A percentile compares a stretch with the other conserved stretches of the same genome.
These are phyloP conservation scores for Adansonia grandidieri DNA, from an alignment of 441 rosid species.

Conservation along the genomic window DNA sequence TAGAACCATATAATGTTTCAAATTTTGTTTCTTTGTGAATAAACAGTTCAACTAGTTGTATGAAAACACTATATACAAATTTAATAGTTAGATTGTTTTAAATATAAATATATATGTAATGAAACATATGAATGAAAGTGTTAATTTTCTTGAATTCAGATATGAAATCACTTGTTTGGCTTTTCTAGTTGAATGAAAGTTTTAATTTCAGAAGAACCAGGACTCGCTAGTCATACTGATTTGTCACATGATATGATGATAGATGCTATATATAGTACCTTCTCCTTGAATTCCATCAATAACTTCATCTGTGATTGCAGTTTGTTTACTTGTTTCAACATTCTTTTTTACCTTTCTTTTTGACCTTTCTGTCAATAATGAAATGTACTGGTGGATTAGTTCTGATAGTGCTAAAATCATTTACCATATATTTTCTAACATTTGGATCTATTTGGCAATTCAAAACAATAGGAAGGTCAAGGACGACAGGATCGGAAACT, in stretches of 20 bases:
- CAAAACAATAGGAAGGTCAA: conserved; percentile 73
- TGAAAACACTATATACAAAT: too few species aligned
- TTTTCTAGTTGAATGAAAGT: too few species aligned
- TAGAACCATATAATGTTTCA: too few species aligned
- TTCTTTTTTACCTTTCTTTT: not conserved
- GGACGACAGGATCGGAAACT: conserved; percentile 86
- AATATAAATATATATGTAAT: too few species aligned
- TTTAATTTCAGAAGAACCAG: not conserved
- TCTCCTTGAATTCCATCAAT: not conserved
- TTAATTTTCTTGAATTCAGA: not conserved
- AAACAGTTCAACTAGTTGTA: too few species aligned
- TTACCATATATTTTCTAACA: not conserved
- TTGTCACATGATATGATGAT: not conserved
- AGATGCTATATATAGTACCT: not conserved
- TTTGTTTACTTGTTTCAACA: not conserved
- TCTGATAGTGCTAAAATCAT: conserved; percentile 8
- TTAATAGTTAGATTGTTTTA: too few species aligned
- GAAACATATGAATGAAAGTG: too few species aligned
- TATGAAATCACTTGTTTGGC: not conserved
- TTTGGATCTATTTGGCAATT: conserved; percentile 26
- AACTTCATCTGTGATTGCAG: not conserved
- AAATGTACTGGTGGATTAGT: not conserved
- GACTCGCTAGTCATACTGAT: not conserved
- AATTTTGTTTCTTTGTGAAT: too few species aligned
- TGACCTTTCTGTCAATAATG: not conserved